phyloP scores from a whole-genome alignment of 2,329 filamentous ascomycete species.

The Calonectria pseudoturangicola region DNA sequence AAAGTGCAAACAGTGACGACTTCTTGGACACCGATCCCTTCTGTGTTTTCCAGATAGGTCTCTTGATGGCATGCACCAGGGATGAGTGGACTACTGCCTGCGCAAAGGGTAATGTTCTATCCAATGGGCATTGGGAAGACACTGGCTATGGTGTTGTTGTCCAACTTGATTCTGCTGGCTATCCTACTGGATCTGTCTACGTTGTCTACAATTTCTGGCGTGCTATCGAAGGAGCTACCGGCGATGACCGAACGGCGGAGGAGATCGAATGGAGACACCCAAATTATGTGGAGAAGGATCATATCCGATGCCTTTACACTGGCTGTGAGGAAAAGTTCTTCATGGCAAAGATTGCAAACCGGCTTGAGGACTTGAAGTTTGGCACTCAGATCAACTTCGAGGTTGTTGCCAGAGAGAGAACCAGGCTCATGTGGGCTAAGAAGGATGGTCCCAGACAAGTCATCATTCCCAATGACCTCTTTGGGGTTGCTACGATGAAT shows the following conservation, averaged over 20 bases:
- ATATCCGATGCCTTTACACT: constrained; percentile 4
- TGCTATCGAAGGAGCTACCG: too few relatives aligned
- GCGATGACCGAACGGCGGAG: neutral
- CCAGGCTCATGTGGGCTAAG: neutral
- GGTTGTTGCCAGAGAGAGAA: neutral
- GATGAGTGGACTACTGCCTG: neutral
- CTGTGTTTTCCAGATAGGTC: constrained; percentile 12
- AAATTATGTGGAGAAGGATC: neutral
- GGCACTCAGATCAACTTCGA: neutral
- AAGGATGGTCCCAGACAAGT: neutral
- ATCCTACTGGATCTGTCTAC: neutral
- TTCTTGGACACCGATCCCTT: neutral
- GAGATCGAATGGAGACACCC: neutral
- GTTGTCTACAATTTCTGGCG: neutral
- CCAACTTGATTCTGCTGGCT: neutral
- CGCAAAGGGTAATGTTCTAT: neutral
- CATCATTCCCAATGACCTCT: constrained; percentile 1
- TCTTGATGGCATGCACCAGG: neutral
- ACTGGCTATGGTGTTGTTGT: constrained; percentile 22
- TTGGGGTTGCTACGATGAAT: neutral
- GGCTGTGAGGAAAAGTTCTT: neutral
- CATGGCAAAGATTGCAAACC: constrained; percentile 14
- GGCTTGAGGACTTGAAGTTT: neutral
- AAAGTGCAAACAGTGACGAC: neutral
- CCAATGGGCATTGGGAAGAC: neutral